Base-by-base conservation (phyloP, 2,329 filamentous ascomycete genomes). In the Sarocladium brachiariae region DNA sequence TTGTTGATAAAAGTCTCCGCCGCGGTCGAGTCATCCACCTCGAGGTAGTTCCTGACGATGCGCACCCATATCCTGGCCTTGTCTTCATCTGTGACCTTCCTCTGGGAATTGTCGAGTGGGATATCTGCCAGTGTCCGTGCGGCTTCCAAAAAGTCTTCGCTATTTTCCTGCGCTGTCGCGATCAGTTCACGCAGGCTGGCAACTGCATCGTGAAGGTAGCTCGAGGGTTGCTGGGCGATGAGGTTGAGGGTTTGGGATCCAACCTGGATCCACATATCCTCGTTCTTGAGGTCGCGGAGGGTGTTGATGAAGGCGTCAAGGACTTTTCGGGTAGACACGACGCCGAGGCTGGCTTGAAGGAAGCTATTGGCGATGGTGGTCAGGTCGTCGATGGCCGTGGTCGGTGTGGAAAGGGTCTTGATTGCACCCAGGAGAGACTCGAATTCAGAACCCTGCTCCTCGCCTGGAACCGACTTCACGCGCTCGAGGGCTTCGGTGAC, bases 1-100 rank as follows among this genome's bases (percentile, higher is more conserved):
- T 92, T 91, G 76, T 96, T 96, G 61, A 99, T 78, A 65, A 91
- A 95, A 35, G 79, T 81, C 65, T 95, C 89, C 37, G 93, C 93
- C 31, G 80, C 78, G 1, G 86, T 89, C 8, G 89, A 86, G 70
- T 97, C 91, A 65, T 96, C 92, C 45, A 91, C 89, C 71, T 99
- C 92, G 55, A 99, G 80, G 65, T 93, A 95, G 73, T 95, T 87
- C 55, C 93, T 83, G 63, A 95, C 90, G 63, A 99, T 96, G 53
- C 92, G 87, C 58, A 97, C 86, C 89, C 92, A 97, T 50, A 93
- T 81, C 50, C 77, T 76, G 8, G 89, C 89, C 69, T 90, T 91
- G 58, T 92, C 87, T 59, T 88, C 82, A 63, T 90, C 84, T 24
- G 84, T 82, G 31, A 96, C 83, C 51, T 87, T 83, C 46, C 92